Base-by-base conservation (phyloP, 2,329 filamentous ascomycete species). In the Penicillium griseofulvum region DNA sequence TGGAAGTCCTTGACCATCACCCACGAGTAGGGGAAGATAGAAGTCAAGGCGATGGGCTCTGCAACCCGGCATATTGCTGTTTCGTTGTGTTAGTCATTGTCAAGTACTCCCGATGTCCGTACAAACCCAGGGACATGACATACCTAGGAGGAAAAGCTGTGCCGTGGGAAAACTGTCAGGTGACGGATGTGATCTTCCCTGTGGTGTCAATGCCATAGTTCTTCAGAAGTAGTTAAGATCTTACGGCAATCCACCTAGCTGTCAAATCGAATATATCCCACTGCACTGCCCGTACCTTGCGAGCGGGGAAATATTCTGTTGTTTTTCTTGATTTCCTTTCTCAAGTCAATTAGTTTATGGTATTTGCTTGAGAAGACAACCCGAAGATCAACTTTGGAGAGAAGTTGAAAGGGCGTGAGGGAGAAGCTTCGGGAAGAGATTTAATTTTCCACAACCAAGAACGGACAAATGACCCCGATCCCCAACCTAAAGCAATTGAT, bases 1-100 rank as follows among this genome's bases (percentile, higher is more conserved):
- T 89, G 69, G 73, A 91, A 91, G 64, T 85, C 81, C 74, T 89
- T 89, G 63, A 93, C 87, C 64, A 93, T 85, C 57, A 88, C 83
- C 88, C 89, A 95, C 57, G 90, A 90, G 74, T 96, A 97, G 19
- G 92, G 92, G 67, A 93, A 95, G 74, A 96, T 94, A 68, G 90
- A 94, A 1, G 91, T 96, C 61, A 97, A 83, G 48, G 92, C 91
- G 65, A 97, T 93, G 22, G 92, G 92, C 74, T 97, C 92, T 50
- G 91, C 90, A 63, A 97, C 85, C 60, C 92, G 90, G 70, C 95
- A 92, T 80, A 96, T 90, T 72, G 91, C 91, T 96, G 66, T 33
- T 31, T 7, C 14, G 9, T 24, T 9, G 34, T 17, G 17, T 24
- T 17, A 43, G 26, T 22, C 17, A 10, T 26, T 17, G 11, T 16